Percentiles rank a stretch among this genome's conserved stretches.
phyloP scores from a whole-genome alignment of 345 rosid genomes.

The Gossypium raimondii region DNA sequence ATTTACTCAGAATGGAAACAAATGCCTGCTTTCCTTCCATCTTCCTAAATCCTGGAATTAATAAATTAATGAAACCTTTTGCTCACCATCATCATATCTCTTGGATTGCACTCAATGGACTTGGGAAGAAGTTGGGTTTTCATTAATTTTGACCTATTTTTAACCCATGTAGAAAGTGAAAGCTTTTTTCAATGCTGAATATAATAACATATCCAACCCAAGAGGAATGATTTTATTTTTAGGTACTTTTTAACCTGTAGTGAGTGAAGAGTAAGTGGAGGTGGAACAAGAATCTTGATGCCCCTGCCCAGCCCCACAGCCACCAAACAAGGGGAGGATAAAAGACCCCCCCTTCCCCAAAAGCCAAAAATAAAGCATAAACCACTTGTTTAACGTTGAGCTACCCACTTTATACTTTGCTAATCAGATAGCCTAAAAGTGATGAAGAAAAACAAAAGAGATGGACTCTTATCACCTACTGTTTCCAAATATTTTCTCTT shows the following conservation, averaged over 20 bases:
- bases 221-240: neutral
- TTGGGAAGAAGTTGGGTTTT: neutral
- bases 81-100: neutral
- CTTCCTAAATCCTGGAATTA: neutral
- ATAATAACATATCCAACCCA: neutral
- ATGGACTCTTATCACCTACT: too few species aligned
- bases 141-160: neutral
- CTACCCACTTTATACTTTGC: neutral
- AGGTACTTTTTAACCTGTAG: neutral
- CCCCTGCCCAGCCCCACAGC: neutral
- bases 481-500: too few species aligned
- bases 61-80: neutral
- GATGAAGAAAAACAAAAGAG: neutral
- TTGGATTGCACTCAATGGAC: conserved; percentile 3
- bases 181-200: neutral
- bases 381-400: conserved; percentile 6
- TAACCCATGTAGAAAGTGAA: neutral
- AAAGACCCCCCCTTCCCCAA: neutral
- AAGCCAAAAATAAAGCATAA: neutral
- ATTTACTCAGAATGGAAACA: neutral
- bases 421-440: neutral
- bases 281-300: conserved; percentile 1
- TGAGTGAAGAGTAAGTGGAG: neutral
- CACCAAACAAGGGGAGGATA: neutral
- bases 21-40: neutral